Base-by-base conservation (phyloP, 306 rosid genomes). In the Fragaria iinumae region DNA sequence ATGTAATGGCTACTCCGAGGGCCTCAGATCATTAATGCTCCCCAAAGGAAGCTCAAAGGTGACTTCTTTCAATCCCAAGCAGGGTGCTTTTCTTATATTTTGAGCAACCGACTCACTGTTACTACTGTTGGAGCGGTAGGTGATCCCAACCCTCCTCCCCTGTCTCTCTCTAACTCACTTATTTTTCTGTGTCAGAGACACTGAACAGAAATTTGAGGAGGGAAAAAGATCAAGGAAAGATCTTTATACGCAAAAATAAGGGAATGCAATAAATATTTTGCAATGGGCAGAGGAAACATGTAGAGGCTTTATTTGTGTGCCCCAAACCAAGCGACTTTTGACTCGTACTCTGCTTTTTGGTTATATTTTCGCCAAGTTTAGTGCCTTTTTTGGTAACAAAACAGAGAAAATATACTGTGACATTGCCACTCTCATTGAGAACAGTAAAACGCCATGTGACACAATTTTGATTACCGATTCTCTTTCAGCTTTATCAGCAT, bases 1-100 rank as follows among this genome's bases (percentile, higher is more conserved):
- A 93, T 91, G 92, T 74, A 88, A 87, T 79, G 87, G 11, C 11
- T 9, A 49, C 78, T 64, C 65, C 12, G 75, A 73, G 83, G 82
- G 13, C 83, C 83, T 41, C 82, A 76, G 78, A 85, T 67, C 82
- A 85, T 81, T n/a, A 84, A 87, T 64, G 75, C 48, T 16, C 79
- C 81, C 87, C 81, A 87, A 71, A 72, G 77, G 77, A 76, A 81
- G 79, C 80, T 73, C 77, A 80, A 77, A 80, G 59, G 53, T 78
- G 66, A 71, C 52, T 53, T 77, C 83, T 80, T 18, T 74, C 69
- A 73, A 75, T 48, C 71, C 71, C 27, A 32, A 65, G 77, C 41
- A 57, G 67, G 49, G 79, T 56, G 80, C 72, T 74, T 74, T 81
- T 43, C 80, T 63, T 39, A 62, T 72, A 68, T 77, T 62, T 72